Percentiles rank a stretch among this genome's conserved stretches.
Conservation (phyloP, 2,329 filamentous ascomycete genomes). For the Nemania diffusa region DNA sequence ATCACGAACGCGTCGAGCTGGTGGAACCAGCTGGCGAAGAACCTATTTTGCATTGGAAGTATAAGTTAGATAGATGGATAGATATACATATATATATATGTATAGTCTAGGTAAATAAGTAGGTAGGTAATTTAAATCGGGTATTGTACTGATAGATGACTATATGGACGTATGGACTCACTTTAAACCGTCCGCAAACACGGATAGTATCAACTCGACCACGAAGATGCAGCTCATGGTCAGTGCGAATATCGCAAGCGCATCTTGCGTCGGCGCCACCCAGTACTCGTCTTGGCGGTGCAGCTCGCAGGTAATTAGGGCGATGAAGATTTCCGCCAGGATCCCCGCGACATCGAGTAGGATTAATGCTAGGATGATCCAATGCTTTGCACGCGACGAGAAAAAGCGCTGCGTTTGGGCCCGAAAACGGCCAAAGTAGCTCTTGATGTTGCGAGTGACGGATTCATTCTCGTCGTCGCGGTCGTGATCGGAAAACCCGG, state of each 20-base stretch:
- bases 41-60: slow-evolving; percentile 53
- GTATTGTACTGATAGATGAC: neutral
- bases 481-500: neutral
- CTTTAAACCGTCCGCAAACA: slow-evolving; percentile 71
- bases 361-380: slow-evolving; percentile 56
- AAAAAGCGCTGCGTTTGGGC: slow-evolving; percentile 41
- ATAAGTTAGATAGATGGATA: neutral
- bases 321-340: slow-evolving; percentile 60
- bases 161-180: slow-evolving; percentile 51
- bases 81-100: no score
- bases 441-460: neutral
- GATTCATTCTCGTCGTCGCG: neutral
- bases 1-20: slow-evolving; percentile 73
- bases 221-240: slow-evolving; percentile 73
- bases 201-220: slow-evolving; percentile 66
- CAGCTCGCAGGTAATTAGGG: slow-evolving; percentile 61
- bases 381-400: slow-evolving; percentile 57
- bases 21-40: slow-evolving; percentile 69
- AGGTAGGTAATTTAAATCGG: no score
- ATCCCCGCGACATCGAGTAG: slow-evolving; percentile 58
- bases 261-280: slow-evolving; percentile 52
- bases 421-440: slow-evolving; percentile 29
- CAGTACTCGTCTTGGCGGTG: slow-evolving; percentile 54
- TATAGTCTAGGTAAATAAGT: no score
- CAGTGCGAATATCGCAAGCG: slow-evolving; percentile 63